Conservation (phyloP, 306 rosid genomes). For the Morella rubra region DNA sequence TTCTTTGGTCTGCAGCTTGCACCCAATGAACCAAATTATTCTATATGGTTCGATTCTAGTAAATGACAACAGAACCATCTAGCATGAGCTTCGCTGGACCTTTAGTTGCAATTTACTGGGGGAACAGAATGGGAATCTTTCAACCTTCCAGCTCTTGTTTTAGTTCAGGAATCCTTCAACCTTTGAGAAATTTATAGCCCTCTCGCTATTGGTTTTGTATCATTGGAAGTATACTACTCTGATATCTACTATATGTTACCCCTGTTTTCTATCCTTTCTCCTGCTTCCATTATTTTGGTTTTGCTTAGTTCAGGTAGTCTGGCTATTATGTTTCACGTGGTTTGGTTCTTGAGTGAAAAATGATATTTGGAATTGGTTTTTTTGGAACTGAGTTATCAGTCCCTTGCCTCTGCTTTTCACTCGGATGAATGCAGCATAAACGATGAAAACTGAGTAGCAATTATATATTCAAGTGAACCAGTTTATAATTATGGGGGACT, state of each 20-base stretch:
- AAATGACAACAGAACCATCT: not conserved
- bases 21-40: not conserved
- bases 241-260: not conserved
- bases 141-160: not conserved
- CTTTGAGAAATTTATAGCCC: not conserved
- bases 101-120: not conserved
- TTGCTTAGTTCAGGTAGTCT: not conserved
- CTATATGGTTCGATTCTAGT: not conserved
- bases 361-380: not conserved
- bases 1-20: not conserved
- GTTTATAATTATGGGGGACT: no score
- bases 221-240: not conserved
- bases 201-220: not conserved
- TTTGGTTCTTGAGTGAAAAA: not conserved
- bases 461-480: no score
- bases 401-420: not conserved
- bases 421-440: no score
- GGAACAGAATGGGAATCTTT: not conserved
- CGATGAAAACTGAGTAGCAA: no score
- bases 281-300: not conserved
- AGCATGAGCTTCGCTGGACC: not conserved
- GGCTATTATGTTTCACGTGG: not conserved
- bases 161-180: not conserved
- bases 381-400: not conserved
- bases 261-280: not conserved